phyloP scores from a whole-genome alignment of 768 basidiomycete genomes.

The Termitomyces sp. region DNA sequence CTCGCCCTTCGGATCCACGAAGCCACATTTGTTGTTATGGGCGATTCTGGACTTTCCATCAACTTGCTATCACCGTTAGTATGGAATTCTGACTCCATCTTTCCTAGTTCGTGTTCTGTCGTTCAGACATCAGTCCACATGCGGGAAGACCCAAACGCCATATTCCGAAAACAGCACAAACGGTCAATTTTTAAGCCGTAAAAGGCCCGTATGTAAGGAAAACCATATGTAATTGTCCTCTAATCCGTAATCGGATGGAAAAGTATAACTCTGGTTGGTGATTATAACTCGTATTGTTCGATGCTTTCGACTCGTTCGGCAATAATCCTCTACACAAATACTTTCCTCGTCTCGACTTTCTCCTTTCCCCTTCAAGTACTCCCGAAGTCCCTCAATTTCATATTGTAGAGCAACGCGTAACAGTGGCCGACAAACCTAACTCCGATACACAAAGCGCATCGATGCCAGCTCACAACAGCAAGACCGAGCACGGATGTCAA shows the following conservation, averaged over 20 bases:
- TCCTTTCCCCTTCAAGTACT: background rate
- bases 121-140: background rate
- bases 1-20: background rate
- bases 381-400: too few species aligned
- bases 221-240: background rate
- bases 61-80: background rate
- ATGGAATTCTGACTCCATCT: background rate
- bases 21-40: background rate
- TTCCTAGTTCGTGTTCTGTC: background rate
- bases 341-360: background rate
- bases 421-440: constrained; percentile 1
- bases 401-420: background rate
- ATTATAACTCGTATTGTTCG: constrained; percentile 4
- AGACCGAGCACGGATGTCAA: background rate
- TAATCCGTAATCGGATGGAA: background rate
- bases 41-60: background rate
- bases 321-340: background rate
- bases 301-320: constrained; percentile 11
- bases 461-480: background rate
- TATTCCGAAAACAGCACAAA: background rate
- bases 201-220: background rate
- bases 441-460: background rate
- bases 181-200: background rate
- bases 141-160: background rate
- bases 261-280: background rate